These are phyloP conservation scores for Lathyrus tuberosus DNA, from an alignment of 306 rosid species.

Conservation along the genomic window DNA sequence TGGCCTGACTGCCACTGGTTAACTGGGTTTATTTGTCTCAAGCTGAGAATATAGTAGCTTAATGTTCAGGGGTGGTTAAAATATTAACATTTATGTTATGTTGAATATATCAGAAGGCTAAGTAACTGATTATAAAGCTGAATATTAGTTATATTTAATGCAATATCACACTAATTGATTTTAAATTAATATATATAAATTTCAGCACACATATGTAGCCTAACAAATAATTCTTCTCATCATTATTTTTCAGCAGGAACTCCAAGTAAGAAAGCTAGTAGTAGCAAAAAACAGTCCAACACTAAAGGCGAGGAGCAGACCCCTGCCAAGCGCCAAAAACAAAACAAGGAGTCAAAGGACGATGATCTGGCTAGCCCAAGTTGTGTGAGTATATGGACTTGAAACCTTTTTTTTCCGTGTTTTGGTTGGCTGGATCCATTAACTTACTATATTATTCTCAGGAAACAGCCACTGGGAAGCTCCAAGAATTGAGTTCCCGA, in stretches of 20 bases:
- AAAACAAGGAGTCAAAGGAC: neutral
- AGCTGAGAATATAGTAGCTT: slow-evolving; percentile 13
- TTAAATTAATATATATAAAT: slow-evolving; percentile 15
- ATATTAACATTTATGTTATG: slow-evolving; percentile 1
- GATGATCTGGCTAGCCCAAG: slow-evolving; percentile 36
- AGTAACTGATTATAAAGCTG: slow-evolving; percentile 19
- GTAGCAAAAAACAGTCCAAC: slow-evolving; percentile 34
- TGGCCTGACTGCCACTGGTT: neutral
- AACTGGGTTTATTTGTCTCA: slow-evolving; percentile 16
- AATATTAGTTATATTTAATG: slow-evolving; percentile 7
- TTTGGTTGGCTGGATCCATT: slow-evolving; percentile 1
- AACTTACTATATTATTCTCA: slow-evolving; percentile 28
- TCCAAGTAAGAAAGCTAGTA: slow-evolving; percentile 16
- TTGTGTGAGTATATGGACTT: slow-evolving; percentile 36
- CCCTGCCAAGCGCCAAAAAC: neutral
- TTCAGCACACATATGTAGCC: slow-evolving; percentile 15
- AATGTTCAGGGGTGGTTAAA: neutral
- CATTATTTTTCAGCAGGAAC: slow-evolving; percentile 22
- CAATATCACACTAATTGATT: neutral
- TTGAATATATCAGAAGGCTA: slow-evolving; percentile 9
- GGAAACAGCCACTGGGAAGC: slow-evolving; percentile 45
- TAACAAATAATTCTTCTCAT: neutral
- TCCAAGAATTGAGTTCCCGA: slow-evolving; percentile 57
- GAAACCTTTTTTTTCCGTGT: slow-evolving; percentile 7
- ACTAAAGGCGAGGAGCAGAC: slow-evolving; percentile 15